phyloP scores from a whole-genome alignment of 352 stramenopile genomes.

The Phytophthora syringae region DNA sequence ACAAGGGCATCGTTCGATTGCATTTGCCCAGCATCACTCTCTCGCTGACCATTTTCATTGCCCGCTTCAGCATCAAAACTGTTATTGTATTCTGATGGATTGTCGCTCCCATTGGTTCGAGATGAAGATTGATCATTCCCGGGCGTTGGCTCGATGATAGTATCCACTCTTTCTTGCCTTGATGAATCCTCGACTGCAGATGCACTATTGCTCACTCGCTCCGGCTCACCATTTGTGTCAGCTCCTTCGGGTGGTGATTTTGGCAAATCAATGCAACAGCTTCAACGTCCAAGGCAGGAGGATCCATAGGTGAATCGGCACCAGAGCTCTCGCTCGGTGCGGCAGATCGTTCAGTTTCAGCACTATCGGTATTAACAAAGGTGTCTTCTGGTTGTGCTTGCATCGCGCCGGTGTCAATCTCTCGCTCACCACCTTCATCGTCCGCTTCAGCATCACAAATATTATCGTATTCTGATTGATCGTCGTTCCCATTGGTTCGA shows the following conservation, averaged over 20 bases:
- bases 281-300: constrained; percentile 2
- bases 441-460: constrained; percentile 48
- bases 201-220: neutral
- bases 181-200: neutral
- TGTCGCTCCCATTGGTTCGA: constrained; percentile 13
- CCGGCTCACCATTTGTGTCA: neutral
- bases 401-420: neutral
- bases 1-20: neutral
- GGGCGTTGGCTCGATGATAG: neutral
- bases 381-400: neutral
- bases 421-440: constrained; percentile 11
- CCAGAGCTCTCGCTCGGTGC: neutral
- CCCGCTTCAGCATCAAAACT: constrained; percentile 49
- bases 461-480: constrained; percentile 50
- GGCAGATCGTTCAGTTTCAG: neutral
- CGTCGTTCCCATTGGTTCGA: constrained; percentile 12
- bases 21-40: neutral
- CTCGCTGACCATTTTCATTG: constrained; percentile 11
- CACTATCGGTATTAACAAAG: neutral
- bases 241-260: neutral
- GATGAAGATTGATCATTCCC: constrained; percentile 7
- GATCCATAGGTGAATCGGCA: neutral
- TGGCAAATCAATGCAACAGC: neutral
- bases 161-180: neutral
- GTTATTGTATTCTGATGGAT: constrained; percentile 50